Evolutionary conservation across 257 asterid species (phyloP), one percentile per base, ranked within the genome.

Genomic region (Solanum paucissectum): DNA sequence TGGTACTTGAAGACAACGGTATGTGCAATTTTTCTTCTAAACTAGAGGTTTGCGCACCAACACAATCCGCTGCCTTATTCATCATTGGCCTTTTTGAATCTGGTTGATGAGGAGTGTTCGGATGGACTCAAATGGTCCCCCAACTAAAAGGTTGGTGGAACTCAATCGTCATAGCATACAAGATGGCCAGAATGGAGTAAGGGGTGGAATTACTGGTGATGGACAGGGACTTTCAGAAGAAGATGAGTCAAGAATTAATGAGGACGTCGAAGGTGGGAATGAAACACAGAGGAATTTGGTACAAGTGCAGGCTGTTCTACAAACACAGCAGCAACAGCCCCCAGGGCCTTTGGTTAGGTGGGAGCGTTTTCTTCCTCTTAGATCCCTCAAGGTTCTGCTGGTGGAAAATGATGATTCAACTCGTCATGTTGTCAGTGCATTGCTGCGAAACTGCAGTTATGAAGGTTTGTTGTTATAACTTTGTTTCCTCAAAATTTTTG

Each of bases 331-430:
- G 27, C 93, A 79, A 33, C 90, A 62, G 74, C 83, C 91, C 86
- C 93, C 85, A 83, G 90, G 88, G 66, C 75, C 88, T 66, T 85
- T 88, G 18, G 92, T 92, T 88, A 87, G 86, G n/a, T 92, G 94
- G 94, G 94, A 92, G 46, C 85, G 89, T 88, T 92, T 92, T 89
- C 94, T 92, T 88, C 94, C 94, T 85, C 85, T 92, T 64, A 92
- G 92, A 82, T 88, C 94, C 87, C 89, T 92, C 58, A 91, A 92
- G 89, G 92, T 92, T 91, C 90, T 92, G 49, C 91, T 92, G 85
- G 94, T 92, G 88, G 94, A 92, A 86, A 91, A 92, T 87, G 94
- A 92, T 84, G 91, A 92, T 79, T 92, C 93, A 82, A 92, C 94
- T 38, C 92, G 94, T 32, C 94, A 92, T 58, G 90, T 92, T 71